Percentiles rank a stretch among this genome's conserved stretches.
Evolutionary conservation across 129 eudicot species (phyloP).

Genomic region (Tagetes erecta): DNA sequence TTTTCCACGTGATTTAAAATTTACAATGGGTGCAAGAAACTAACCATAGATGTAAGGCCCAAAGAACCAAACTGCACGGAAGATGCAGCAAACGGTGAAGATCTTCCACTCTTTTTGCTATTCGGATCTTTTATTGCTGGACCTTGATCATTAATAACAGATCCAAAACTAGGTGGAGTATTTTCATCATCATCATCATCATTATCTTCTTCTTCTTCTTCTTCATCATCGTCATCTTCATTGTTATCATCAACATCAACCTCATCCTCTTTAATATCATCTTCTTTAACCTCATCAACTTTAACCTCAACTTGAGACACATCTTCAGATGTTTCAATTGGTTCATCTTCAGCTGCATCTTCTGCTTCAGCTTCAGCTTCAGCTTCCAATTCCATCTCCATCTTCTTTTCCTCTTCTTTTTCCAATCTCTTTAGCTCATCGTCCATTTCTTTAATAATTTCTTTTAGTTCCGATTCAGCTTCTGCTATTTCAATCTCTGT

Average conservation of each 20-base stretch:
- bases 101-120: constrained; percentile 47
- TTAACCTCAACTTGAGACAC: constrained; percentile 28
- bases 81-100: constrained; percentile 65
- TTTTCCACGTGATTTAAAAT: not conserved
- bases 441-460: constrained; percentile 72
- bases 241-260: constrained; percentile 33
- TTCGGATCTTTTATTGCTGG: constrained; percentile 24
- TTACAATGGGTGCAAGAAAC: constrained; percentile 17
- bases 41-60: constrained; percentile 50
- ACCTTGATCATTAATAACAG: constrained; percentile 37
- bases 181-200: constrained; percentile 54
- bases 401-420: constrained; percentile 67
- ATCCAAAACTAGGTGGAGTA: constrained; percentile 68
- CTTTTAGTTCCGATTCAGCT: constrained; percentile 64
- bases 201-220: constrained; percentile 48
- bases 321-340: constrained; percentile 22
- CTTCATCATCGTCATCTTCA: constrained; percentile 38
- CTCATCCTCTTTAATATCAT: constrained; percentile 41
- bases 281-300: constrained; percentile 34
- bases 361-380: constrained; percentile 24
- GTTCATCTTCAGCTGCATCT: constrained; percentile 18
- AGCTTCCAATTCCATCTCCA: constrained; percentile 36
- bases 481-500: constrained; percentile 62
- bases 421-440: constrained; percentile 59
- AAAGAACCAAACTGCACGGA: constrained; percentile 61